Percentiles rank a stretch among this genome's conserved stretches.
These are phyloP conservation scores for Alternaria sp. DNA, from an alignment of 2,329 filamentous ascomycete species.

Conservation along the genomic window DNA sequence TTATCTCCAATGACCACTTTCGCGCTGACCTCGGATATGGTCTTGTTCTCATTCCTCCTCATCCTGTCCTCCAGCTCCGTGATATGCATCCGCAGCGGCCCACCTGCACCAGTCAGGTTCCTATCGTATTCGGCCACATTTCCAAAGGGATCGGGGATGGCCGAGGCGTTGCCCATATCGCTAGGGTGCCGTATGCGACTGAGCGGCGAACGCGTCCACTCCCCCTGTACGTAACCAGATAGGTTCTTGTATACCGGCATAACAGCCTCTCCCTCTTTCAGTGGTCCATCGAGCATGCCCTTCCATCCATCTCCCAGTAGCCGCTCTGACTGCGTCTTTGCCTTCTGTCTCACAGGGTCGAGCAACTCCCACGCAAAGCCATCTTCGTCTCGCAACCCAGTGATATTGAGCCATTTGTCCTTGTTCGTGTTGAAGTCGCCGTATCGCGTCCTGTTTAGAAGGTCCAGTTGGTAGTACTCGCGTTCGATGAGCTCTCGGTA, in stretches of 20 bases:
- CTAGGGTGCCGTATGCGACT: constrained; percentile 57
- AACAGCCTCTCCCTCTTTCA: constrained; percentile 48
- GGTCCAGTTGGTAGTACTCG: constrained; percentile 60
- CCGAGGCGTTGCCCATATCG: constrained; percentile 61
- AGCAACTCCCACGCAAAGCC: constrained; percentile 81
- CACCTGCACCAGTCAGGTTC: constrained; percentile 75
- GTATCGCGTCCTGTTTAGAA: constrained; percentile 50
- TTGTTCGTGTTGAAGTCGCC: constrained; percentile 60
- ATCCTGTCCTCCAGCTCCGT: constrained; percentile 60
- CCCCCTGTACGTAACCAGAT: constrained; percentile 78
- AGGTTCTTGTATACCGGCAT: constrained; percentile 78
- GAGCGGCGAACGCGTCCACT: constrained; percentile 71
- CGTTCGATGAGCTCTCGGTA: constrained; percentile 59
- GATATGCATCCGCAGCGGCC: constrained; percentile 75
- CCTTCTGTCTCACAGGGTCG: constrained; percentile 69
- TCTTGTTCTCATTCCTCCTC: constrained; percentile 45
- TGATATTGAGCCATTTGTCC: constrained; percentile 65
- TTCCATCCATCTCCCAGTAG: constrained; percentile 50
- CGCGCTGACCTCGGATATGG: constrained; percentile 73
- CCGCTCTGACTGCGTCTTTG: constrained; percentile 63
- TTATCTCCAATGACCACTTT: constrained; percentile 77
- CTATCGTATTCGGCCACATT: constrained; percentile 70
- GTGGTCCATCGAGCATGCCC: constrained; percentile 45
- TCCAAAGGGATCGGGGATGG: constrained; percentile 73
- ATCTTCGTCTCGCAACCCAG: constrained; percentile 77